These are phyloP conservation scores for Huiozyma sinensis DNA, from an alignment of 805 yeast species.

Conservation along the genomic window DNA sequence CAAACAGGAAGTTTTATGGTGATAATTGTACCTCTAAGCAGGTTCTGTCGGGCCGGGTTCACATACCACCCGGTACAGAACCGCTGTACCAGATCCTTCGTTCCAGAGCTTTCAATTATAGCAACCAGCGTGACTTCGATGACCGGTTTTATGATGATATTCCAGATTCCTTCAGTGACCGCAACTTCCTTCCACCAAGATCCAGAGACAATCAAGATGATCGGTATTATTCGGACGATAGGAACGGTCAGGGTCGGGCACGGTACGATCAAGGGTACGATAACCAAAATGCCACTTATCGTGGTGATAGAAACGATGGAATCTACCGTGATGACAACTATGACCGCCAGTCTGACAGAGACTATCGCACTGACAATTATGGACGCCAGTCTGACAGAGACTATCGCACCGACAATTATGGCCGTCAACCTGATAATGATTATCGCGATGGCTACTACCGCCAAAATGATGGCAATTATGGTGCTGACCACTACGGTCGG, in stretches of 20 bases:
- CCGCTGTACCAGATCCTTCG: conserved; percentile 76
- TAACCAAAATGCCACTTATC: conserved; percentile 2
- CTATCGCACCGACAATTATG: not conserved
- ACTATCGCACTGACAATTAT: not conserved
- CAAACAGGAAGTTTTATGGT: conserved; percentile 91
- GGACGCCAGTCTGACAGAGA: not conserved
- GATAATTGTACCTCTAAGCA: conserved; percentile 72
- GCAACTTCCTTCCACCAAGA: not conserved
- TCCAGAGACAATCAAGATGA: not conserved
- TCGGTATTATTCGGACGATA: conserved; percentile 6
- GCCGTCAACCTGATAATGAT: not conserved
- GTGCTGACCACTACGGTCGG: not conserved
- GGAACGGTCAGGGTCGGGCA: conserved; percentile 15
- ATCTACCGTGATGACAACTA: not conserved
- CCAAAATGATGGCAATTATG: not conserved
- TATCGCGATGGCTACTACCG: conserved; percentile 1
- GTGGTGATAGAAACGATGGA: conserved; percentile 3
- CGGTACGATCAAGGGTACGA: conserved; percentile 11
- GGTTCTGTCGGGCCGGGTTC: conserved; percentile 75
- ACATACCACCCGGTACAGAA: conserved; percentile 84
- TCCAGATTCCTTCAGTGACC: conserved; percentile 32
- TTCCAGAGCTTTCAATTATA: conserved; percentile 63
- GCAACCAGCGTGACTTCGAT: conserved; percentile 36
- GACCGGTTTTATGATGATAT: conserved; percentile 52
- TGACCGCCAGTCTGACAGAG: not conserved